Conservation (phyloP, 2,329 filamentous ascomycete genomes). For the Ophiosphaerella korrae region DNA sequence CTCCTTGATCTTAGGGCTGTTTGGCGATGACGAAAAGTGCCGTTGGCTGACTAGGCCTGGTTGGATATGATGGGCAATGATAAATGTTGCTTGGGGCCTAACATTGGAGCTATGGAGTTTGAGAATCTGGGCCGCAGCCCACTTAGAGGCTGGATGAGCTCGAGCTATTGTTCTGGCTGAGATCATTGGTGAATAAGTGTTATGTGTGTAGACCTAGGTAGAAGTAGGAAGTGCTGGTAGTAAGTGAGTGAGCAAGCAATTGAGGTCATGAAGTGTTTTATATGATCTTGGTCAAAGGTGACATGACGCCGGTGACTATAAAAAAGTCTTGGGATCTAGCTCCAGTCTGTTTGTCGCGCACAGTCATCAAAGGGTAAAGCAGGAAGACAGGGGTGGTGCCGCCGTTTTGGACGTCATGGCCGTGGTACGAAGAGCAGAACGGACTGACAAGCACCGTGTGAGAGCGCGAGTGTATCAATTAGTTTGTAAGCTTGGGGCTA, state of each 20-base stretch:
- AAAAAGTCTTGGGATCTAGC: conserved; percentile 8
- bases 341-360: neutral
- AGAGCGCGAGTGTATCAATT: conserved; percentile 7
- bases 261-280: conserved; percentile 33
- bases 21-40: conserved; percentile 50
- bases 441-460: conserved; percentile 7
- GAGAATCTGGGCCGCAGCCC: conserved; percentile 45
- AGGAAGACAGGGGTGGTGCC: conserved; percentile 14
- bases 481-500: conserved; percentile 2
- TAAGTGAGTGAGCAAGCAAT: conserved; percentile 17
- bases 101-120: conserved; percentile 42
- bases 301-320: conserved; percentile 21
- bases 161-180: conserved; percentile 28
- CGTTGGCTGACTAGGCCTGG: conserved; percentile 30
- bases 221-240: conserved; percentile 11
- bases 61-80: conserved; percentile 37
- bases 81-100: conserved; percentile 39
- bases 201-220: conserved; percentile 2
- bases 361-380: conserved; percentile 30
- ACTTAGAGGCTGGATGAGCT: conserved; percentile 41
- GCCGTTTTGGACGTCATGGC: conserved; percentile 15
- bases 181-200: conserved; percentile 32
- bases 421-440: conserved; percentile 6
- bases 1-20: conserved; percentile 45
- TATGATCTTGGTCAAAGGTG: conserved; percentile 21